Conservation (phyloP, 2,329 filamentous ascomycete genomes). For the Xylaria sp. region DNA sequence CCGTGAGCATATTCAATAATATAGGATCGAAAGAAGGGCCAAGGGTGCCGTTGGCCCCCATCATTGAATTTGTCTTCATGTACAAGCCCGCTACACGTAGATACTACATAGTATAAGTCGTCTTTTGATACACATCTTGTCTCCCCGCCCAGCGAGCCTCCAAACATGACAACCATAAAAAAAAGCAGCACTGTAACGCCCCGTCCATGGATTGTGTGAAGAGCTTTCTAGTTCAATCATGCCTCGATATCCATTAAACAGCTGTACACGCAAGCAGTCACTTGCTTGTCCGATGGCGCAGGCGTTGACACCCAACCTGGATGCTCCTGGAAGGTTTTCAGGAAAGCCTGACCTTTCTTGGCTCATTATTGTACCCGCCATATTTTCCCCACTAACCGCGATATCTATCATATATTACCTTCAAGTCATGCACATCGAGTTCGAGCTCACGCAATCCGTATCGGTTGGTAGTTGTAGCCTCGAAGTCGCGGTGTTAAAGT, state of each 20-base stretch:
- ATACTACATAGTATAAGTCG: slow-evolving; percentile 36
- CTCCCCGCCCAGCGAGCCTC: slow-evolving; percentile 20
- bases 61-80: slow-evolving; percentile 32
- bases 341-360: slow-evolving; percentile 26
- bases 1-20: neutral
- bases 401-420: slow-evolving; percentile 42
- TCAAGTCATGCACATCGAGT: slow-evolving; percentile 33
- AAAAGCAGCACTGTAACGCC: slow-evolving; percentile 37
- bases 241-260: slow-evolving; percentile 49
- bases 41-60: neutral
- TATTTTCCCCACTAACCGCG: slow-evolving; percentile 30
- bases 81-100: slow-evolving; percentile 36
- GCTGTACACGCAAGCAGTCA: slow-evolving; percentile 33
- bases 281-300: slow-evolving; percentile 37
- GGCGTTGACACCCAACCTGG: slow-evolving; percentile 17
- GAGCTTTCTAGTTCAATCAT: slow-evolving; percentile 49
- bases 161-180: slow-evolving; percentile 29
- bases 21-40: slow-evolving; percentile 6
- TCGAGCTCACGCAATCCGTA: slow-evolving; percentile 40
- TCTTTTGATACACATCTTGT: slow-evolving; percentile 33
- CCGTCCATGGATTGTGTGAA: slow-evolving; percentile 43
- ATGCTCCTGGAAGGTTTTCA: slow-evolving; percentile 20
- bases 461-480: slow-evolving; percentile 37
- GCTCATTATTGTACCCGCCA: slow-evolving; percentile 33
- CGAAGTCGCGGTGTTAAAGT: slow-evolving; percentile 38